Percentiles rank a stretch among this genome's conserved stretches.
phyloP scores from a whole-genome alignment of 139 green algal species.

The Chlorella sp. region DNA sequence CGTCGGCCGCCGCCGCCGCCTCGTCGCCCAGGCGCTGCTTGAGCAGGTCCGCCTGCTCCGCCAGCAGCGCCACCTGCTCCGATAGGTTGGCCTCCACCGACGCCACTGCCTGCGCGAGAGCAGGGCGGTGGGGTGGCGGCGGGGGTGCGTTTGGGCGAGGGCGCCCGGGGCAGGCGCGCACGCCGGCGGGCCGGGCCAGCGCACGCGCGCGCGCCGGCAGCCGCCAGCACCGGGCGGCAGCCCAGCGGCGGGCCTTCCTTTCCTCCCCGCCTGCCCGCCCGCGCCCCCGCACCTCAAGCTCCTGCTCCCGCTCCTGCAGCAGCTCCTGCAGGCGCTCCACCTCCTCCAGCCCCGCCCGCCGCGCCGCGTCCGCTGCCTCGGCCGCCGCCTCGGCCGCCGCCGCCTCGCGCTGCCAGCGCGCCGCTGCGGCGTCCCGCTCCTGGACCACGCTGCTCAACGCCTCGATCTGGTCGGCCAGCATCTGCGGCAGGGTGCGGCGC shows the following conservation, averaged over 20 bases:
- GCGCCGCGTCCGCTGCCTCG: neutral
- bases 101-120: too few species aligned
- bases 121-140: too few species aligned
- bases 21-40: too few species aligned
- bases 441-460: too few species aligned
- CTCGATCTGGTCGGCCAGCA: too few species aligned
- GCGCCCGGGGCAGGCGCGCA: too few species aligned
- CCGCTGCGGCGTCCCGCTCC: too few species aligned
- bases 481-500: too few species aligned
- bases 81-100: neutral
- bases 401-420: neutral
- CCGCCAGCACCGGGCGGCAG: too few species aligned
- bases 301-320: neutral
- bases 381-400: neutral
- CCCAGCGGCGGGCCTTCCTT: neutral
- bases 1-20: neutral
- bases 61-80: neutral
- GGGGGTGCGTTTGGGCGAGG: too few species aligned
- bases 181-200: too few species aligned
- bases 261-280: neutral
- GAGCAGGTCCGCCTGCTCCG: neutral
- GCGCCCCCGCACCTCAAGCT: neutral
- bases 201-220: too few species aligned
- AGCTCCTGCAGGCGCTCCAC: neutral
- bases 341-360: neutral